Evolutionary conservation across 495 filamentous ascomycete genomes (phyloP).

Genomic region (Daldinia grandis): DNA sequence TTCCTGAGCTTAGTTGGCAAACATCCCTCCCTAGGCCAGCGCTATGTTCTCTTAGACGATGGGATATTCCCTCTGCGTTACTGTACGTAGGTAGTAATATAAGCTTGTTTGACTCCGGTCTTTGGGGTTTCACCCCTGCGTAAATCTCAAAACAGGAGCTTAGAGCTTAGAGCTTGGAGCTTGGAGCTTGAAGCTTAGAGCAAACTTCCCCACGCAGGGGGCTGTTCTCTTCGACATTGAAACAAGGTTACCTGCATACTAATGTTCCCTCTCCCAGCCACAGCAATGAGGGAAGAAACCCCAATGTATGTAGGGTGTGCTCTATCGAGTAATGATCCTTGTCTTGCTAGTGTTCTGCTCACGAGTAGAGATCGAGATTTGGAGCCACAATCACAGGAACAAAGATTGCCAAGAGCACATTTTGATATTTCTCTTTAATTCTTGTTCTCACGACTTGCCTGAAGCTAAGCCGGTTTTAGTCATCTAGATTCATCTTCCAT

Average conservation of each 20-base stretch:
- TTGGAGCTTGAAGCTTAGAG: slow-evolving; percentile 10
- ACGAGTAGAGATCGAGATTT: slow-evolving; percentile 1
- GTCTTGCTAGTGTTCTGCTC: neutral
- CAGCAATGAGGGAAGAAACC: slow-evolving; percentile 7
- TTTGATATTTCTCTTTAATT: slow-evolving; percentile 13
- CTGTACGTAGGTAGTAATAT: slow-evolving; percentile 26
- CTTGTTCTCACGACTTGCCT: slow-evolving; percentile 19
- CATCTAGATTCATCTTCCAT: slow-evolving; percentile 32
- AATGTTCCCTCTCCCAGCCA: slow-evolving; percentile 27
- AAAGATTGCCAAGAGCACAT: neutral
- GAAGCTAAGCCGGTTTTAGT: slow-evolving; percentile 15
- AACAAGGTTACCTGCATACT: slow-evolving; percentile 42
- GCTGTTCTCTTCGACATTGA: slow-evolving; percentile 22
- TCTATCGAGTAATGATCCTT: slow-evolving; percentile 5
- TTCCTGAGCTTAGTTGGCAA: slow-evolving; percentile 2
- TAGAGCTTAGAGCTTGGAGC: neutral
- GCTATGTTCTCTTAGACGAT: slow-evolving; percentile 2
- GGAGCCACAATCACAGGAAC: slow-evolving; percentile 8
- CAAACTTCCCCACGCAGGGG: slow-evolving; percentile 31
- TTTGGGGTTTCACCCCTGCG: slow-evolving; percentile 31
- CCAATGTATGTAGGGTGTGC: slow-evolving; percentile 8
- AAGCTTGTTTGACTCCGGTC: slow-evolving; percentile 25
- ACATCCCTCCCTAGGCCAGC: slow-evolving; percentile 5
- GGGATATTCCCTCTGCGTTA: slow-evolving; percentile 13
- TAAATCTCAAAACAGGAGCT: slow-evolving; percentile 35